Evolutionary conservation across 2,329 filamentous ascomycete genomes (phyloP).

Genomic region (Penicillium polonicum): DNA sequence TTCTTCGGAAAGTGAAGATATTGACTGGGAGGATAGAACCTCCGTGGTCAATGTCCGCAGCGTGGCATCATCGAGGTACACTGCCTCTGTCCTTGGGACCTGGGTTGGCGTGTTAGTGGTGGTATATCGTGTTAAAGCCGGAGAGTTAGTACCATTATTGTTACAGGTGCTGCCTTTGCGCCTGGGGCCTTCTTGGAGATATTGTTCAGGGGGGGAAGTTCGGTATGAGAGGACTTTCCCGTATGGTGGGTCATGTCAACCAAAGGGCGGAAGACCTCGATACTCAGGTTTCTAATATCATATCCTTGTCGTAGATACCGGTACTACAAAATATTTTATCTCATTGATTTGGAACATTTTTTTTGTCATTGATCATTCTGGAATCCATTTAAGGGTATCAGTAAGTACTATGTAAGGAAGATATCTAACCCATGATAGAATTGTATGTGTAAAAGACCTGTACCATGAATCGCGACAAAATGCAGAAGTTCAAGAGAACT

Average conservation of each 20-base stretch:
- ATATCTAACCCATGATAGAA: not conserved
- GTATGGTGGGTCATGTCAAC: slow-evolving; percentile 2
- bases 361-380: not conserved
- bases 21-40: slow-evolving; percentile 21
- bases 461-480: not conserved
- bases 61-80: slow-evolving; percentile 29
- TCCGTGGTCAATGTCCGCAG: slow-evolving; percentile 22
- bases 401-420: not conserved
- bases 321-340: not conserved
- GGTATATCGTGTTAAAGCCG: not conserved
- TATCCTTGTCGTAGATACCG: not conserved
- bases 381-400: not conserved
- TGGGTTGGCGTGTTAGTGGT: slow-evolving; percentile 1
- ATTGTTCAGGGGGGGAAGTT: not conserved
- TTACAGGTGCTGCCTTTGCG: not conserved
- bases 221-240: not conserved
- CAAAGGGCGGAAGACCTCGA: not conserved
- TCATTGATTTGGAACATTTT: not conserved
- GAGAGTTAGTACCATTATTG: not conserved
- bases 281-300: not conserved
- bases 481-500: not conserved
- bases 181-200: not conserved
- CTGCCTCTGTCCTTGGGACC: slow-evolving; percentile 20
- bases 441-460: not conserved
- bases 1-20: slow-evolving; percentile 21